Conservation (phyloP, 2,329 filamentous ascomycete genomes). For the Penicillium brasilianum region DNA sequence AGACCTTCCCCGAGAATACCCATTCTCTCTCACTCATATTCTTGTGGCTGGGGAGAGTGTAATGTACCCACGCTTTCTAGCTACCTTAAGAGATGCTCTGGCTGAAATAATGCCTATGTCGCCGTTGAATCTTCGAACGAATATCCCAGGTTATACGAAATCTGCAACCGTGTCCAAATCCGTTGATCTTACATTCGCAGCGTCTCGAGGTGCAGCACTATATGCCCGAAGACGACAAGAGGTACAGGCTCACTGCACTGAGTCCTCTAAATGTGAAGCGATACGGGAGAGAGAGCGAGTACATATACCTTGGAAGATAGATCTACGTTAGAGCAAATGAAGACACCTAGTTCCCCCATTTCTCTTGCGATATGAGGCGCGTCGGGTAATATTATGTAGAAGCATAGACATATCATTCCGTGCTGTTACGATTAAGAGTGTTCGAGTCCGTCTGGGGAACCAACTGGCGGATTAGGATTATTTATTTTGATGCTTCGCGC, state of each 20-base stretch:
- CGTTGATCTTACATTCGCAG: conserved; percentile 13
- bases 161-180: background rate
- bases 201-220: conserved; percentile 16
- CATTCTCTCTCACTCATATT: conserved; percentile 13
- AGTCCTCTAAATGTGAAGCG: conserved; percentile 9
- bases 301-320: background rate
- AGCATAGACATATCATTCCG: no score
- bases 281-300: conserved; percentile 11
- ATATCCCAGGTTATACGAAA: background rate
- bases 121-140: conserved; percentile 3
- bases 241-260: conserved; percentile 16
- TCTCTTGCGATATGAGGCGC: no score
- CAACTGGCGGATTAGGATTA: background rate
- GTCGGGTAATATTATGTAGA: no score
- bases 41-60: conserved; percentile 18
- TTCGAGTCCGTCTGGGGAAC: background rate
- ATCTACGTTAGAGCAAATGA: conserved; percentile 4
- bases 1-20: conserved; percentile 9
- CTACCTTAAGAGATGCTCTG: conserved; percentile 12
- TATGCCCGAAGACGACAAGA: conserved; percentile 18
- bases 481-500: background rate
- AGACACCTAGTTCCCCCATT: no score
- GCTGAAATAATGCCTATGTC: conserved; percentile 4
- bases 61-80: conserved; percentile 14
- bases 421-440: background rate